These are phyloP conservation scores for Neckera pumila DNA, from an alignment of 225 moss, liverwort and hornwort genomes.

Conservation along the genomic window DNA sequence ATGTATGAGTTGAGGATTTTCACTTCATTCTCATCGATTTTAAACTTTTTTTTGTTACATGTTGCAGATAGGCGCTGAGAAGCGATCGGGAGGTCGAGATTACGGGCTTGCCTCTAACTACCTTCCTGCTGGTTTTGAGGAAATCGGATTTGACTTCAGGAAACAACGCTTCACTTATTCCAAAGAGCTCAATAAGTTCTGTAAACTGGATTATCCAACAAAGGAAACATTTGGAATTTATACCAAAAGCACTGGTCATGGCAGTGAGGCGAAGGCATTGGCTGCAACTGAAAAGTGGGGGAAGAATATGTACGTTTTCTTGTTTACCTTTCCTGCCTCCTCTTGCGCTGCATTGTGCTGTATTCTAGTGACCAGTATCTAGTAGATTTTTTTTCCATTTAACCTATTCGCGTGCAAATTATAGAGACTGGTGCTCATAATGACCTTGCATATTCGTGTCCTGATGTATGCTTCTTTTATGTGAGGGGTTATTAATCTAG, in stretches of 20 bases:
- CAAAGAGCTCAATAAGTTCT: conserved; percentile 58
- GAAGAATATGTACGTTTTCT: conserved; percentile 56
- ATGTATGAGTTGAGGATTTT: not conserved
- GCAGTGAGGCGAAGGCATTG: conserved; percentile 76
- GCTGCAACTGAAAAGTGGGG: conserved; percentile 91
- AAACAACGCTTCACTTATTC: conserved; percentile 84
- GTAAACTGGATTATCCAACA: conserved; percentile 86
- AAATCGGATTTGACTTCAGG: conserved; percentile 89
- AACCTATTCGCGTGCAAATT: not conserved
- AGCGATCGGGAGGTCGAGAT: conserved; percentile 42
- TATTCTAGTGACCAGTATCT: not conserved
- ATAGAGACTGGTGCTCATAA: not conserved
- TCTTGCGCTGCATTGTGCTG: not conserved
- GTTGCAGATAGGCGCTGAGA: conserved; percentile 60
- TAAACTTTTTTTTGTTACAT: not conserved
- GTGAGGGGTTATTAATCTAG: not conserved
- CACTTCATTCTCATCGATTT: not conserved
- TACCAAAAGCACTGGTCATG: conserved; percentile 71
- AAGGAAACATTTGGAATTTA: conserved; percentile 78
- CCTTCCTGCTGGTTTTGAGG: conserved; percentile 41
- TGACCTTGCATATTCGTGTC: not conserved
- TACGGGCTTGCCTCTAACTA: conserved; percentile 27
- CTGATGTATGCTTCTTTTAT: not conserved
- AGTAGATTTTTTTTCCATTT: not conserved
- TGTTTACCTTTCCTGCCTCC: not conserved